Evolutionary conservation across 192 early-diverging fungal genomes (phyloP), one percentile per base, ranked within the genome.

Genomic region (Backusella tuberculispora): DNA sequence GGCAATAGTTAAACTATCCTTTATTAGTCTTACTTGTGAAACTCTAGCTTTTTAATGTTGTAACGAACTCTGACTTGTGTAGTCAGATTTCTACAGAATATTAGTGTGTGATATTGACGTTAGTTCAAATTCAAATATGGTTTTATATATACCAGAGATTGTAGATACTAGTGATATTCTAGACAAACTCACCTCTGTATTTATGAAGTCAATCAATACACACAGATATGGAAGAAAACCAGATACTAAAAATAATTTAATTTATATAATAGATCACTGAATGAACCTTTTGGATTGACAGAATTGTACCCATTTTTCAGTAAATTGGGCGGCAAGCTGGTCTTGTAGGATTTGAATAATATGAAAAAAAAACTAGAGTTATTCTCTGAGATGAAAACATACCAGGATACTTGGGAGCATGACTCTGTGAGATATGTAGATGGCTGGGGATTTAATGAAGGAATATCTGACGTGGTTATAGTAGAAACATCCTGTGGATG

Each of bases 221-320:
- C 3, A 47, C 46, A 47, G 3, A 47, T 3, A 47, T 47, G 46
- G 9, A 47, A 47, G 46, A 47, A 34, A 34, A 34, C 2, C 29
- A 34, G 29, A 34, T 34, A 34, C 0, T 14, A 10, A 47, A 47
- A 65, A 29, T 65, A 14, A 40, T 34, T 29, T 26, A 37, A 29
- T 40, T 40, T 29, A 29, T 37, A 24, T 13, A 29, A 5, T 26
- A 3, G 17, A 66, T 42, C 12, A 15, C 13, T 43, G 14, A 66
- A 17, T 38, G 65, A 19, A 43, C 65, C 37, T 66, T 66, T 7
- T 66, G 65, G 65, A 66, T 66, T 66, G 65, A 66, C 41, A 38
- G 24, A 1, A 21, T 66, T n/a, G 6, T 43, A 13, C 40, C 34
- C 21, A 42, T 38, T 38, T n/a, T 42, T 24, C 14, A 56, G 41